Evolutionary conservation across 345 rosid genomes (phyloP), one percentile per base, ranked within the genome.

Genomic region (Murraya koenigii): DNA sequence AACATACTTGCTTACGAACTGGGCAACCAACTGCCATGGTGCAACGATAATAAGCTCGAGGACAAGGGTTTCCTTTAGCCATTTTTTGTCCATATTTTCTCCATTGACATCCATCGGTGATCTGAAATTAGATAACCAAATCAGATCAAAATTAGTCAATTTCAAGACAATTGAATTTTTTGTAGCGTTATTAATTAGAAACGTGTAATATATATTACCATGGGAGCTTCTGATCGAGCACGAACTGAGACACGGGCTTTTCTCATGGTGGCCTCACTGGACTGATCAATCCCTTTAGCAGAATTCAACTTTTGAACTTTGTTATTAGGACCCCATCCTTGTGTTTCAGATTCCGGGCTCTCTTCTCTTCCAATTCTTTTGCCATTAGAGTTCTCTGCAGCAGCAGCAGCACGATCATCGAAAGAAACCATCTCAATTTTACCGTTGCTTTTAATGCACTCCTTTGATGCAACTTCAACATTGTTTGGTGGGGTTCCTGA

Each of bases 241-340:
- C 99, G 97, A 79, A 96, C 98, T 0, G 99, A 92, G 75, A 96
- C 99, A 67, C 99, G 98, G 5, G 97, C 99, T 83, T 91, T 96
- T 74, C 97, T 91, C 97, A 96, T 94, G 35, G 97, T 90, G 52
- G 97, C 97, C 47, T 94, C 96, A 0, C 87, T 56, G 15, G 96
- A 80, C 76, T 92, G 98, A 39, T 95, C 96, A 36, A 89, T 81
- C 25, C 62, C 76, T 2, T 82, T 76, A 54, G 78, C 35, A 8
- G 81, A 35, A 71, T 82, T 85, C 84, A 85, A 54, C 64, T 87
- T 88, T 52, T 90, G 87, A 56, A 68, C 85, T 81, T 95, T 85
- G 85, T 85, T 85, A 47, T 85, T 85, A 47, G 89, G 89, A 72
- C 69, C 88, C 97, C 97, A 89, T 9, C 83, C 80, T 61, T 80